Conservation (phyloP, 208 protist species). For the Crithidia mellificae region DNA sequence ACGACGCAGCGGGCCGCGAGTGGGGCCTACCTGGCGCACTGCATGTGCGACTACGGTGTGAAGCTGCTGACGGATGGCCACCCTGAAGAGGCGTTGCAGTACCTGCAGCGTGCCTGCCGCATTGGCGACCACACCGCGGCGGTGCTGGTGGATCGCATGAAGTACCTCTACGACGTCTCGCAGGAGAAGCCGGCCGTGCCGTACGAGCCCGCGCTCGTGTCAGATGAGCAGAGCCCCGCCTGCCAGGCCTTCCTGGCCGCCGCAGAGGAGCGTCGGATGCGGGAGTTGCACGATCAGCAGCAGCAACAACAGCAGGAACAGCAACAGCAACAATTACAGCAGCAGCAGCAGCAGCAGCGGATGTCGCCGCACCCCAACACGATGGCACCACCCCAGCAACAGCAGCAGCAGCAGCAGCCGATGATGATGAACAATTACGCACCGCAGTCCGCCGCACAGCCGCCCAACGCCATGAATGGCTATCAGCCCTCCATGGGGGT, state of each 20-base stretch:
- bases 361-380: constrained; percentile 10
- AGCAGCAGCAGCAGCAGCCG: too few species aligned
- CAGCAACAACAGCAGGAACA: constrained; percentile 41
- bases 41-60: constrained; percentile 59
- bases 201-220: constrained; percentile 44
- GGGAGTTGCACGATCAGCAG: constrained; percentile 34
- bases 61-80: constrained; percentile 51
- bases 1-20: constrained; percentile 48
- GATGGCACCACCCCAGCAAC: constrained; percentile 4
- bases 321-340: constrained; percentile 41
- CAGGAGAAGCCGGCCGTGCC: constrained; percentile 32
- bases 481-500: too few species aligned
- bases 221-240: constrained; percentile 52
- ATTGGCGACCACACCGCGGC: constrained; percentile 56
- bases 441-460: constrained; percentile 4
- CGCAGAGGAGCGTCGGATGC: constrained; percentile 34
- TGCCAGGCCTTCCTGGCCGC: constrained; percentile 49
- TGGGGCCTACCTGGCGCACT: constrained; percentile 52
- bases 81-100: constrained; percentile 43
- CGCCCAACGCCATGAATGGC: constrained; percentile 2
- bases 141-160: constrained; percentile 69
- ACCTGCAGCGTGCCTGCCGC: constrained; percentile 61
- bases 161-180: constrained; percentile 39
- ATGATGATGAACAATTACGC: constrained; percentile 12
- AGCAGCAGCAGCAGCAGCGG: constrained; percentile 31